phyloP scores from a whole-genome alignment of 1,284 basidiomycete genomes.

The Somion occarium region DNA sequence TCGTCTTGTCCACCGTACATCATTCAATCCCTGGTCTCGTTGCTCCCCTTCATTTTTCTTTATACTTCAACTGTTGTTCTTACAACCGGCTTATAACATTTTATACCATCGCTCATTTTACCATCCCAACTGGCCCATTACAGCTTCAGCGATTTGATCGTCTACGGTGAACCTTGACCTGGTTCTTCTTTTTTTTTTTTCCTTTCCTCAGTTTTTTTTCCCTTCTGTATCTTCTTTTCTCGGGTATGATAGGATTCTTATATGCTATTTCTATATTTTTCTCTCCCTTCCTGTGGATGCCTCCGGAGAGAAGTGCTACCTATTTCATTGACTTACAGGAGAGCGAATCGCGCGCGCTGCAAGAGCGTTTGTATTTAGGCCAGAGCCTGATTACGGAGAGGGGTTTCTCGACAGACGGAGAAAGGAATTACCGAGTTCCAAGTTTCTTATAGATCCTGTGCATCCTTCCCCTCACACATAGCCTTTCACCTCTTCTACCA shows the following conservation, averaged over 20 bases:
- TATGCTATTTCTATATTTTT: neutral
- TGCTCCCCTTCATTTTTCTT: neutral
- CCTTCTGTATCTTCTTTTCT: neutral
- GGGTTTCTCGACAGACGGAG: too few species aligned
- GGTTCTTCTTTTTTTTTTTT: neutral
- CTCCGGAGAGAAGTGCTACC: too few species aligned
- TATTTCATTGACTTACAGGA: too few species aligned
- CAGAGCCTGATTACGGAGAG: too few species aligned
- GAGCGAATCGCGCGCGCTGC: too few species aligned
- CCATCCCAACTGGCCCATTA: conserved; percentile 1
- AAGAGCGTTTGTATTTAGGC: too few species aligned
- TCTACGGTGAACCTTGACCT: neutral
- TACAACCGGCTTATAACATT: conserved; percentile 16
- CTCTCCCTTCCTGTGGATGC: neutral
- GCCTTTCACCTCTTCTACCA: too few species aligned
- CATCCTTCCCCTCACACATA: too few species aligned
- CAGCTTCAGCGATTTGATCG: neutral
- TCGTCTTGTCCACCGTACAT: neutral
- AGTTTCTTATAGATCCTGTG: too few species aligned
- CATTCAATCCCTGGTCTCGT: neutral
- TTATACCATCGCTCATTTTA: conserved; percentile 26
- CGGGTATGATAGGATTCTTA: neutral
- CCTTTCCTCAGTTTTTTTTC: neutral
- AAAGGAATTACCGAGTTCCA: too few species aligned
- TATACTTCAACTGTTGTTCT: conserved; percentile 9